Conservation (phyloP, 129 eudicot genomes). For the Chrysanthemum lavandulifolium region DNA sequence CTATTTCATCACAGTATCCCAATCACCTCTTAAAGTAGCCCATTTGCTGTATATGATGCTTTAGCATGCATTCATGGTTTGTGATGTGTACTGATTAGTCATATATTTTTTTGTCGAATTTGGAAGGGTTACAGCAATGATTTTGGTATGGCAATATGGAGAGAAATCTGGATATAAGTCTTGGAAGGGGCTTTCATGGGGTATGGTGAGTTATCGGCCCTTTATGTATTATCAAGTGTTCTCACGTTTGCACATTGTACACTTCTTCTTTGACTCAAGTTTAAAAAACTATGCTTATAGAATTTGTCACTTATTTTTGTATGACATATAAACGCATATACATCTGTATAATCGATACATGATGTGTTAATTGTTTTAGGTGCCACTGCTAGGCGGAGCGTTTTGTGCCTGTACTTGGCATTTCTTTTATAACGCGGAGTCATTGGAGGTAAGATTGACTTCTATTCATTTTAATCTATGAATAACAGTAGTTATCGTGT, state of each 20-base stretch:
- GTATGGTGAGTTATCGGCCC: too few relatives aligned
- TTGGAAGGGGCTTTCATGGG: too few relatives aligned
- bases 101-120: too few relatives aligned
- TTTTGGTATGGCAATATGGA: too few relatives aligned
- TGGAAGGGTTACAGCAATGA: too few relatives aligned
- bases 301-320: neutral
- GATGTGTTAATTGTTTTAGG: constrained; percentile 41
- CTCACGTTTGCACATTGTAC: too few relatives aligned
- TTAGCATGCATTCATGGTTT: too few relatives aligned
- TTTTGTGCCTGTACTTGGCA: constrained; percentile 99
- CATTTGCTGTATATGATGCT: too few relatives aligned
- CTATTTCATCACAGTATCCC: neutral
- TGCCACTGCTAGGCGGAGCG: constrained; percentile 93
- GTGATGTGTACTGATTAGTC: too few relatives aligned
- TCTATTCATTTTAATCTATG: neutral
- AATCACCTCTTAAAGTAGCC: too few relatives aligned
- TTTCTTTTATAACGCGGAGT: constrained; percentile 91
- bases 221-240: too few relatives aligned
- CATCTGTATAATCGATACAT: neutral
- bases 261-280: neutral
- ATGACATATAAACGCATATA: neutral
- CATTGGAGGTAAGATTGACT: constrained; percentile 62
- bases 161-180: too few relatives aligned
- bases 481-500: neutral
- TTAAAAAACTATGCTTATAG: neutral